Evolutionary conservation across 2,329 filamentous ascomycete genomes (phyloP).

Genomic region (Aureobasidium sp.): DNA sequence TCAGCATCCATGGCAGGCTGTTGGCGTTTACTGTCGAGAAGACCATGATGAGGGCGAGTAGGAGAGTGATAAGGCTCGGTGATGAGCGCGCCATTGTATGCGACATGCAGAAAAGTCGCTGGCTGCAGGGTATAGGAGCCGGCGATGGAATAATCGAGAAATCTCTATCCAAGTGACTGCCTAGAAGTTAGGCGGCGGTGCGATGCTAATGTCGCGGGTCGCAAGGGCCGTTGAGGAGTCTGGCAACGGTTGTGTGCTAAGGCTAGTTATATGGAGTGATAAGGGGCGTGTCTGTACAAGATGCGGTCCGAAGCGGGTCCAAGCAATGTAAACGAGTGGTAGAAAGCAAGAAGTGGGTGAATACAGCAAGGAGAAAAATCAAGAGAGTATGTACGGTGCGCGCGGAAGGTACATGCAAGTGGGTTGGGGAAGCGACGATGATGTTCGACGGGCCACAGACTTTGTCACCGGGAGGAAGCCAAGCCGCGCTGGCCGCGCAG

Average conservation of each 20-base stretch:
- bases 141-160: not conserved
- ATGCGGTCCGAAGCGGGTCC: not conserved
- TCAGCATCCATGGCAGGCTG: conserved; percentile 28
- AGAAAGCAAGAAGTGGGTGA: not conserved
- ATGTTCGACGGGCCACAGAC: not conserved
- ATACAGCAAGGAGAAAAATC: not conserved
- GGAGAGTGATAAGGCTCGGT: conserved; percentile 18
- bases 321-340: conserved; percentile 2
- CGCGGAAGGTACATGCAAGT: not conserved
- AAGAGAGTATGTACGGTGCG: conserved; percentile 3
- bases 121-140: conserved; percentile 4
- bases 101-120: conserved; percentile 7
- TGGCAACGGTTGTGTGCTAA: conserved; percentile 8
- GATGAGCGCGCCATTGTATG: conserved; percentile 12
- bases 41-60: conserved; percentile 26
- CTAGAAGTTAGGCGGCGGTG: not conserved
- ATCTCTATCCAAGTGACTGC: conserved; percentile 4
- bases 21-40: conserved; percentile 27
- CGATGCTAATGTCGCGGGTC: conserved; percentile 2
- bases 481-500: not conserved
- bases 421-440: conserved; percentile 5
- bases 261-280: conserved; percentile 11
- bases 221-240: not conserved
- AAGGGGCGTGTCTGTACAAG: conserved; percentile 4
- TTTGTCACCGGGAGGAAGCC: not conserved